Evolutionary conservation across 768 basidiomycete species (phyloP).

Genomic region (Lentinula lateritia): DNA sequence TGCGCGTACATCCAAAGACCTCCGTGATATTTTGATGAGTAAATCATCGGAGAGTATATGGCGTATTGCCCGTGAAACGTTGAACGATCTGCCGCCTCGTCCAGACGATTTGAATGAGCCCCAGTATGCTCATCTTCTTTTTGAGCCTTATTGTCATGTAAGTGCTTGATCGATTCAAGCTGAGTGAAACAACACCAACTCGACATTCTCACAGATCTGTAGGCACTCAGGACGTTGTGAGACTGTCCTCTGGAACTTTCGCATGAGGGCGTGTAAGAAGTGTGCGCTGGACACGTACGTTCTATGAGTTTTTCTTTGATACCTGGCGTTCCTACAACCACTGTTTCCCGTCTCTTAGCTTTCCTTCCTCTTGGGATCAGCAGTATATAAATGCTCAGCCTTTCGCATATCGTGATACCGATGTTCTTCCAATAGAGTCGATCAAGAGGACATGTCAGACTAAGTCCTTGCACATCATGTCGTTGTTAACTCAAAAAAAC

Average conservation of each 20-base stretch:
- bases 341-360: neutral
- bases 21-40: conserved; percentile 41
- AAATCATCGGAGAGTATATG: conserved; percentile 43
- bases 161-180: conserved; percentile 6
- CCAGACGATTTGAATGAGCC: conserved; percentile 46
- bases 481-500: neutral
- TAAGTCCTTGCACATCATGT: neutral
- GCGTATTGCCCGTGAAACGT: conserved; percentile 36
- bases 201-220: conserved; percentile 22
- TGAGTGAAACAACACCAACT: neutral
- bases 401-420: neutral
- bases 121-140: conserved; percentile 45
- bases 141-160: conserved; percentile 50
- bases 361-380: neutral
- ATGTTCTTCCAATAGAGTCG: too few species aligned
- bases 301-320: conserved; percentile 9
- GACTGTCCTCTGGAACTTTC: conserved; percentile 22
- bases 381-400: neutral
- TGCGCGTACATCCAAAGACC: conserved; percentile 43
- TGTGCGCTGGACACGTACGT: conserved; percentile 16
- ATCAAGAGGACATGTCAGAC: neutral
- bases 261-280: conserved; percentile 24
- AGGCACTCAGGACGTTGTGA: conserved; percentile 23
- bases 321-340: neutral
- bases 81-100: conserved; percentile 40